These are phyloP conservation scores for Fraxinus sp. DNA, from an alignment of 305 asterid species.

Conservation along the genomic window DNA sequence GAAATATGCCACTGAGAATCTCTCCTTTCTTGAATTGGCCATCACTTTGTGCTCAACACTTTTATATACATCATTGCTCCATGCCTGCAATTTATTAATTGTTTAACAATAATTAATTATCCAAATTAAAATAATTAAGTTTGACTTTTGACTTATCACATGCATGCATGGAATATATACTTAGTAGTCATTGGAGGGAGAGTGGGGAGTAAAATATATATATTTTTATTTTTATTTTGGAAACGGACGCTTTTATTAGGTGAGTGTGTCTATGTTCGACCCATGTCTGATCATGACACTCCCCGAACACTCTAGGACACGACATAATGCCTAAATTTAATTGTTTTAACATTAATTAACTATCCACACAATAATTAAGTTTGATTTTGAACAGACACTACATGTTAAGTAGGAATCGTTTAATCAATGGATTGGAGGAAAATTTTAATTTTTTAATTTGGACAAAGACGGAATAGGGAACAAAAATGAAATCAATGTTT, in stretches of 20 bases:
- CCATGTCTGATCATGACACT: neutral
- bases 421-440: neutral
- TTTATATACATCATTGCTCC: slow-evolving; percentile 62
- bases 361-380: neutral
- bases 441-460: neutral
- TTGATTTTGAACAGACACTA: neutral
- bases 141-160: neutral
- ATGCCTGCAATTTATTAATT: slow-evolving; percentile 46
- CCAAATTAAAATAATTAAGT: neutral
- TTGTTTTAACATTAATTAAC: neutral
- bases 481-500: neutral
- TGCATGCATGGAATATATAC: neutral
- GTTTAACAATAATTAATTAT: neutral
- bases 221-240: neutral
- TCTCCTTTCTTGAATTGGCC: slow-evolving; percentile 45
- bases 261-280: neutral
- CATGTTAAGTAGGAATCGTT: neutral
- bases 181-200: neutral
- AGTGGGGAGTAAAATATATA: neutral
- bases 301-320: neutral
- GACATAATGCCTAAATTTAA: neutral
- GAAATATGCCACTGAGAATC: slow-evolving; percentile 65
- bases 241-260: neutral
- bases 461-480: neutral
- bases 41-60: slow-evolving; percentile 65